Percentiles rank a stretch among this genome's conserved stretches.
Conservation (phyloP, 768 basidiomycete species). For the Tricholoma hemisulphureum region DNA sequence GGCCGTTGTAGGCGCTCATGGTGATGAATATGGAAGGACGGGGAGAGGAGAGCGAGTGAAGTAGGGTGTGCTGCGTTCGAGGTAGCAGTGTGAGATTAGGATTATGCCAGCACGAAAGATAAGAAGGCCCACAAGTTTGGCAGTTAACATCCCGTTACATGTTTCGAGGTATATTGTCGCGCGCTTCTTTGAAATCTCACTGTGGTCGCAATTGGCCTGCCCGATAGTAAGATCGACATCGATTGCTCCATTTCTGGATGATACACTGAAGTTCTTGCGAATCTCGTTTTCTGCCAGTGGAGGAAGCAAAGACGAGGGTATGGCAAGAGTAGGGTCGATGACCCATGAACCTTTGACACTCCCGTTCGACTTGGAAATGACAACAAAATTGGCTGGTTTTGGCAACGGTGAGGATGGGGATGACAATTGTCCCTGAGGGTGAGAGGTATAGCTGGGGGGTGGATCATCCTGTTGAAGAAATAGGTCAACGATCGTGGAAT, state of each 20-base stretch:
- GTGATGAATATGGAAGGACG: constrained; percentile 25
- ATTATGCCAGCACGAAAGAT: neutral
- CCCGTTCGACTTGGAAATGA: constrained; percentile 26
- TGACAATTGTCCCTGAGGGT: neutral
- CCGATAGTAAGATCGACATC: constrained; percentile 41
- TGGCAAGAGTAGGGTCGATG: constrained; percentile 40
- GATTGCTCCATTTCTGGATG: constrained; percentile 33
- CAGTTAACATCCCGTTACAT: constrained; percentile 27
- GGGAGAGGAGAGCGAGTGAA: constrained; percentile 18
- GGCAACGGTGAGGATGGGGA: constrained; percentile 11
- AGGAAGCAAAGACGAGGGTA: constrained; percentile 40
- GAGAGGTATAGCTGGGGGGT: constrained; percentile 18
- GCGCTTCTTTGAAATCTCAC: constrained; percentile 7
- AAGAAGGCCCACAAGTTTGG: constrained; percentile 20
- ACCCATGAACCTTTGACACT: constrained; percentile 38
- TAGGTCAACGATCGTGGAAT: neutral
- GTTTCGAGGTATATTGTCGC: constrained; percentile 19
- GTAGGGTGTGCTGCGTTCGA: neutral
- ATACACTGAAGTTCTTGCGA: constrained; percentile 38
- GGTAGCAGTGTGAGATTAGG: neutral
- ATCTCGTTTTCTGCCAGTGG: constrained; percentile 35
- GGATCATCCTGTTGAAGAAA: constrained; percentile 16
- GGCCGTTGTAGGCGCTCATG: constrained; percentile 25
- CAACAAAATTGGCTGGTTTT: constrained; percentile 35
- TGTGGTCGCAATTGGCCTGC: constrained; percentile 4